Evolutionary conservation across 2,329 filamentous ascomycete species (phyloP).

Genomic region (Claviceps sorghi): DNA sequence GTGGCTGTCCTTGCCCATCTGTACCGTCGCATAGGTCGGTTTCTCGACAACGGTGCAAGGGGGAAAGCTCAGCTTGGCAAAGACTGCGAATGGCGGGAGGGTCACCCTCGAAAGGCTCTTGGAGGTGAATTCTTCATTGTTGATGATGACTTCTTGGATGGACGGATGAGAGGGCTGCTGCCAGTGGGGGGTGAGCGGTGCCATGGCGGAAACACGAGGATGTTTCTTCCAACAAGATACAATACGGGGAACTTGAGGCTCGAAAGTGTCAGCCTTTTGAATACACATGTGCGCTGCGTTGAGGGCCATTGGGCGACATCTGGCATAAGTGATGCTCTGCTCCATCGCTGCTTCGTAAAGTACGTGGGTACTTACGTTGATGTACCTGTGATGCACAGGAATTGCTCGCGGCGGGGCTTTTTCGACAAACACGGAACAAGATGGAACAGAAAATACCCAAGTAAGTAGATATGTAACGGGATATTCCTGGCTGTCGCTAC

Average conservation of each 20-base stretch:
- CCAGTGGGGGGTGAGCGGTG: slow-evolving; percentile 45
- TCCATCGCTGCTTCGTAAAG: background rate
- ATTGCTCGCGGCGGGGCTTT: background rate
- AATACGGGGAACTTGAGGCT: background rate
- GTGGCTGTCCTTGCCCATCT: slow-evolving; percentile 40
- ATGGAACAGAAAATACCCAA: background rate
- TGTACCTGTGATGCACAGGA: background rate
- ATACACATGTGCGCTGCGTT: background rate
- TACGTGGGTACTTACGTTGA: too few relatives aligned
- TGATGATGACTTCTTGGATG: slow-evolving; percentile 41
- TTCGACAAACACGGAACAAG: background rate
- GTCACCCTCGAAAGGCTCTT: slow-evolving; percentile 42
- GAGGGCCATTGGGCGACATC: too few relatives aligned
- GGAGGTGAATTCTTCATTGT: slow-evolving; percentile 40
- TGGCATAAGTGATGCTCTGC: background rate
- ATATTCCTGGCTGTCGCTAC: background rate
- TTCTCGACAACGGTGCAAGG: slow-evolving; percentile 40
- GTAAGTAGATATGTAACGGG: too few relatives aligned
- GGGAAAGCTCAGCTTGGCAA: slow-evolving; percentile 51
- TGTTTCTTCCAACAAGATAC: background rate
- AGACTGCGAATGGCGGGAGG: slow-evolving; percentile 48
- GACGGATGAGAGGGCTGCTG: slow-evolving; percentile 43
- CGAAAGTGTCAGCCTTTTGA: background rate
- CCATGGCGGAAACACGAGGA: slow-evolving; percentile 24
- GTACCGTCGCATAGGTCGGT: slow-evolving; percentile 50